A percentile compares a stretch with the other conserved stretches of the same genome.
These are phyloP conservation scores for Mikania micrantha DNA, from an alignment of 129 eudicot genomes.

Conservation along the genomic window DNA sequence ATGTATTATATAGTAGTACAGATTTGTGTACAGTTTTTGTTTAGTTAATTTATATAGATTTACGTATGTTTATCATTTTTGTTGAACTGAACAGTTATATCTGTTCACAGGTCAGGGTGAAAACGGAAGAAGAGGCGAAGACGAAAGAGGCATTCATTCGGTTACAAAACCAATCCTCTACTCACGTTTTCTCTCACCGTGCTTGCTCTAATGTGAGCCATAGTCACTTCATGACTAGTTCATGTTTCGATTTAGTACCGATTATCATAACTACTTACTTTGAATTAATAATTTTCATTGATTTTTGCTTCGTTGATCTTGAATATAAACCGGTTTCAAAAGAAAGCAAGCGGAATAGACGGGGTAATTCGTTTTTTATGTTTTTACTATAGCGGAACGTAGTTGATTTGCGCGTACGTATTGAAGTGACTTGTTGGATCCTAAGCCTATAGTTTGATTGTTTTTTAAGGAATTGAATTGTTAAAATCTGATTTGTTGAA, in stretches of 20 bases:
- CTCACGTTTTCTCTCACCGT: conserved; percentile 70
- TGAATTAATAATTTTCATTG: not conserved
- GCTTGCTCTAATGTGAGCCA: conserved; percentile 76
- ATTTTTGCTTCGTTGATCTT: conserved; percentile 41
- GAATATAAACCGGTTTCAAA: conserved; percentile 76
- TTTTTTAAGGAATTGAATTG: not conserved
- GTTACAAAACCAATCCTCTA: conserved; percentile 81
- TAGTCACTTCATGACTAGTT: conserved; percentile 4
- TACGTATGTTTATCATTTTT: no score
- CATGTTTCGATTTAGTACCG: not conserved
- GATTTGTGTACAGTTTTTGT: no score
- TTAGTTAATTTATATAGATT: no score
- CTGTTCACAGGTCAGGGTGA: not conserved
- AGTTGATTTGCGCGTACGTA: not conserved
- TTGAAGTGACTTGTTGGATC: not conserved
- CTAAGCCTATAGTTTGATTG: not conserved
- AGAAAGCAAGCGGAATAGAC: conserved; percentile 70
- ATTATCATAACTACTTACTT: not conserved
- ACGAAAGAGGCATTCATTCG: conserved; percentile 59
- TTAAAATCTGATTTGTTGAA: conserved; percentile 6
- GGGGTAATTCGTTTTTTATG: conserved; percentile 39
- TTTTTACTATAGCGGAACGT: not conserved
- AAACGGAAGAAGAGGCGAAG: not conserved
- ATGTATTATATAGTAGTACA: no score
- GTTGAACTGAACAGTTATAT: no score